These are phyloP conservation scores for Paramyrothecium sp. DNA, from an alignment of 2,329 filamentous ascomycete species.

Conservation along the genomic window DNA sequence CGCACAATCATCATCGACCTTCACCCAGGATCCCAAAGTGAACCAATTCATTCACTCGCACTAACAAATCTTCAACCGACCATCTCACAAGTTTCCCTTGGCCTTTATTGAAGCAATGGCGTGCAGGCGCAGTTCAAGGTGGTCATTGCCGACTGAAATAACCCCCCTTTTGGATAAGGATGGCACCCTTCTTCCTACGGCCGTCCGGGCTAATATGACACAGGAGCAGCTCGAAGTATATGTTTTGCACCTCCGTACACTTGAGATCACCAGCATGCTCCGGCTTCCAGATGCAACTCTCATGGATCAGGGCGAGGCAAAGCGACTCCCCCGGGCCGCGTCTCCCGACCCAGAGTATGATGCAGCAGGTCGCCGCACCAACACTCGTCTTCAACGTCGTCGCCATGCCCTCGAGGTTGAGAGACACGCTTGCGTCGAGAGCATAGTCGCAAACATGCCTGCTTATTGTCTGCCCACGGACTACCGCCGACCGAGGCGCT, in stretches of 20 bases:
- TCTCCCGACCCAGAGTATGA: constrained; percentile 1
- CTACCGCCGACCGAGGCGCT: constrained; percentile 75
- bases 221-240: constrained; percentile 1
- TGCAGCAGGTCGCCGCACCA: constrained; percentile 3
- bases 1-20: no score
- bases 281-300: background rate
- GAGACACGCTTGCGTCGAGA: background rate
- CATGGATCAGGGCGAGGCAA: background rate
- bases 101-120: no score
- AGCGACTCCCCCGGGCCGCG: background rate
- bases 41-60: no score
- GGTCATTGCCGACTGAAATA: no score
- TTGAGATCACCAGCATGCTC: background rate
- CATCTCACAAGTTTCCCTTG: no score
- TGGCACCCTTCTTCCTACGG: background rate
- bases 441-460: constrained; percentile 42
- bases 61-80: no score
- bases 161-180: background rate
- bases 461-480: constrained; percentile 76
- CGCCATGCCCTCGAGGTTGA: background rate
- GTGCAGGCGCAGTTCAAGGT: no score
- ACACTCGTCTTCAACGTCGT: constrained; percentile 2
- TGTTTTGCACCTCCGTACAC: background rate
- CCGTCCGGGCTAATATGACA: background rate
- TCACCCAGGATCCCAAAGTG: no score